phyloP scores from a whole-genome alignment of 1,284 basidiomycete species.

The Cutaneotrichosporon sp. region DNA sequence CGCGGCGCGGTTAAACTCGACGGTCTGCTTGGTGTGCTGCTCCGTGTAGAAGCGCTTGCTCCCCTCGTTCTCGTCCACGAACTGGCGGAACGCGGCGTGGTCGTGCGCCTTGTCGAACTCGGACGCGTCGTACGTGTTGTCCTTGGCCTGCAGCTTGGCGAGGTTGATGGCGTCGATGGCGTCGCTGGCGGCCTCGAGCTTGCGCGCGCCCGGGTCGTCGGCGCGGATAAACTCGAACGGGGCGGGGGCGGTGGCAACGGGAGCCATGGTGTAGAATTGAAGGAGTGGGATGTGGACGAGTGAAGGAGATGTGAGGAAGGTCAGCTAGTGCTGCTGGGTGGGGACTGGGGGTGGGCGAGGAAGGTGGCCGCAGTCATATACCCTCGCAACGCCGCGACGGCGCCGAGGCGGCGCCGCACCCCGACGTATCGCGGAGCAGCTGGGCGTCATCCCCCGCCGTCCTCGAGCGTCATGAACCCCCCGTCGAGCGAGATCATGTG shows the following conservation, averaged over 20 bases:
- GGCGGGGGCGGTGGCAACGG: not conserved
- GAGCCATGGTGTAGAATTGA: no score
- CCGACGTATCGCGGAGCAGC: not conserved
- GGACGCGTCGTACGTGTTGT: constrained; percentile 61
- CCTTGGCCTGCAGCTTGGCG: constrained; percentile 10
- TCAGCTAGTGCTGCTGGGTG: not conserved
- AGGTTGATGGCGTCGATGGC: constrained; percentile 65
- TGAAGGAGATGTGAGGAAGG: not conserved
- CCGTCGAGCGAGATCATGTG: not conserved
- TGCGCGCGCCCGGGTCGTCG: constrained; percentile 10
- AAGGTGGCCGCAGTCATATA: not conserved
- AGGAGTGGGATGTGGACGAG: no score
- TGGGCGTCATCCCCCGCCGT: not conserved
- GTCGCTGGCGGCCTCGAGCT: constrained; percentile 68
- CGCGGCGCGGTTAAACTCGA: constrained; percentile 78
- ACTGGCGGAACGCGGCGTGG: constrained; percentile 61
- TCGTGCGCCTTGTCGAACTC: constrained; percentile 74
- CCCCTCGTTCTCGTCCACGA: constrained; percentile 69
- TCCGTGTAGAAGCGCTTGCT: constrained; percentile 81
- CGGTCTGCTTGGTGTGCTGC: constrained; percentile 87
- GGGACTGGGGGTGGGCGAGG: no score
- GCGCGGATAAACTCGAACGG: not conserved
- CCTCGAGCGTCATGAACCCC: no score
- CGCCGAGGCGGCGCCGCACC: not conserved
- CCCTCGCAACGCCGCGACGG: not conserved